phyloP scores from a whole-genome alignment of 2,329 filamentous ascomycete species.

The Stagonosporopsis vannaccii region DNA sequence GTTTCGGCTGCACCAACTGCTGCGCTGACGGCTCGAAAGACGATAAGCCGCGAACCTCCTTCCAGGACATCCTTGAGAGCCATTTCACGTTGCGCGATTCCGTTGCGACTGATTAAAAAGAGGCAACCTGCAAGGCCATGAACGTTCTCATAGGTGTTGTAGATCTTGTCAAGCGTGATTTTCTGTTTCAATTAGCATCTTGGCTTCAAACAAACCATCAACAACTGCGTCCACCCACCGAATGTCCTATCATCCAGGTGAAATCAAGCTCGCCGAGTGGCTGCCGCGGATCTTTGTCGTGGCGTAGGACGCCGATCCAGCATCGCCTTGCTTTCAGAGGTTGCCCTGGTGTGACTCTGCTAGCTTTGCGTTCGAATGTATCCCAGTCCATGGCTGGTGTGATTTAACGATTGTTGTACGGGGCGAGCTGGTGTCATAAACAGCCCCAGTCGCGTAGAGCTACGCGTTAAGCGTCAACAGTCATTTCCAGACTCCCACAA shows the following conservation, averaged over 20 bases:
- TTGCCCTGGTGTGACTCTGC: constrained; percentile 24
- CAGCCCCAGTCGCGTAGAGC: background rate
- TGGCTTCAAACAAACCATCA: background rate
- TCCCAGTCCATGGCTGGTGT: constrained; percentile 29
- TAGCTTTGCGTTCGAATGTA: constrained; percentile 29
- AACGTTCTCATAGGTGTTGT: constrained; percentile 22
- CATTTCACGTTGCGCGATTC: background rate
- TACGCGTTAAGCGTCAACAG: background rate
- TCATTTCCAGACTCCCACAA: too few relatives aligned
- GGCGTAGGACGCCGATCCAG: constrained; percentile 46
- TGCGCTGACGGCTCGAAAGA: constrained; percentile 6
- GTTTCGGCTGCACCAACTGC: background rate
- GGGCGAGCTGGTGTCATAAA: background rate
- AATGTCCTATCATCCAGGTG: constrained; percentile 47
- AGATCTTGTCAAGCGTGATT: constrained; percentile 29
- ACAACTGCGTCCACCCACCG: constrained; percentile 28
- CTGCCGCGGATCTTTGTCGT: constrained; percentile 24
- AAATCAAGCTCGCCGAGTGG: constrained; percentile 35
- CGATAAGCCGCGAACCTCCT: background rate
- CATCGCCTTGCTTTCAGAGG: constrained; percentile 33
- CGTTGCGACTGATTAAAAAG: constrained; percentile 31
- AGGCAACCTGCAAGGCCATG: constrained; percentile 6
- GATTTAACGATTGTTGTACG: background rate
- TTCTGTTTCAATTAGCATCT: constrained; percentile 22
- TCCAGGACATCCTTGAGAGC: constrained; percentile 5